A percentile compares a stretch with the other conserved stretches of the same genome.
These are phyloP conservation scores for Globisporangium apiculatum DNA, from an alignment of 352 stramenopile genomes.

Conservation along the genomic window DNA sequence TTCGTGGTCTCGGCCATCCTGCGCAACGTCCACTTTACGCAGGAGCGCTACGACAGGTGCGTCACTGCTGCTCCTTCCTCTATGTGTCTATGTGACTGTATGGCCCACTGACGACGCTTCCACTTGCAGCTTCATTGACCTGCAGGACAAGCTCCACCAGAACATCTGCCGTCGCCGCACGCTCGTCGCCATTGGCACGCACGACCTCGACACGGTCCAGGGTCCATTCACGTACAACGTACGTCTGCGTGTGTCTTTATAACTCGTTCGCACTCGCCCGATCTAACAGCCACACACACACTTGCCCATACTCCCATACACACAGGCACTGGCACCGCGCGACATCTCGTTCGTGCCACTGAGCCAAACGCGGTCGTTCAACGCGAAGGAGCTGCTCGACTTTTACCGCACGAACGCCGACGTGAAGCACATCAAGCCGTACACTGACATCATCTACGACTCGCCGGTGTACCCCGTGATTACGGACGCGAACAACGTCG, in stretches of 20 bases:
- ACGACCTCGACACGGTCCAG: conserved; percentile 96
- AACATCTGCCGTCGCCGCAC: conserved; percentile 99
- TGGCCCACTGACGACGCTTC: neutral
- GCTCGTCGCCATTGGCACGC: conserved; percentile 99
- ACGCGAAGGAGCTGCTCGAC: conserved; percentile 93
- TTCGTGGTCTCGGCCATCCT: conserved; percentile 98
- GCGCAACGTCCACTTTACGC: conserved; percentile 93
- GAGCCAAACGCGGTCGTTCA: conserved; percentile 87
- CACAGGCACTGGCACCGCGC: conserved; percentile 84
- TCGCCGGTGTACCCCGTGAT: conserved; percentile 97
- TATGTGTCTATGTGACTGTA: neutral
- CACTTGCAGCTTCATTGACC: conserved; percentile 94
- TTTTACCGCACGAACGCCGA: conserved; percentile 93
- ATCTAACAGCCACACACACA: neutral
- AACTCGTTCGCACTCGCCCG: neutral
- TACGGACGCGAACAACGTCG: conserved; percentile 91
- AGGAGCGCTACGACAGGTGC: conserved; percentile 92
- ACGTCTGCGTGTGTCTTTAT: conserved; percentile 9
- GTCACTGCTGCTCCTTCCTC: neutral
- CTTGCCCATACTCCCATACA: neutral
- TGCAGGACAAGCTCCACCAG: conserved; percentile 99
- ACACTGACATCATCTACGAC: conserved; percentile 99
- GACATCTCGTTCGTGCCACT: conserved; percentile 97
- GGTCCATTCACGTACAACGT: conserved; percentile 92
- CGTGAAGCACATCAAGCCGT: conserved; percentile 98